Percentiles rank a stretch among this genome's conserved stretches.
These are phyloP conservation scores for Penicillium bovifimosum DNA, from an alignment of 495 filamentous ascomycete genomes.

Conservation along the genomic window DNA sequence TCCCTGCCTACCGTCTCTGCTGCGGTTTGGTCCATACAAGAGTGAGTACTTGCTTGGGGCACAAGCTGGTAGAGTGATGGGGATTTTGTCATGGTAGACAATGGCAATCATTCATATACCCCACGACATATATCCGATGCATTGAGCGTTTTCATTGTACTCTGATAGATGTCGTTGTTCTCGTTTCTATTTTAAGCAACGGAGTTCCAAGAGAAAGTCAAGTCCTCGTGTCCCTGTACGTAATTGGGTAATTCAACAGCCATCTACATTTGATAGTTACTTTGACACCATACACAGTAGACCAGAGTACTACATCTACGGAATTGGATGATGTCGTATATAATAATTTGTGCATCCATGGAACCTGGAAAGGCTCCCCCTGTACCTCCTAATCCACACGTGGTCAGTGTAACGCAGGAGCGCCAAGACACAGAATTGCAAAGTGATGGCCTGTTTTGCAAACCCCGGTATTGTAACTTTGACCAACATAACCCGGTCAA, in stretches of 20 bases:
- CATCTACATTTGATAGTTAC: too few species aligned
- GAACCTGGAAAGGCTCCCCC: not conserved
- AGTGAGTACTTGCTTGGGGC: not conserved
- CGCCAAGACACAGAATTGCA: constrained; percentile 4
- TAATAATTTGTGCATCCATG: not conserved
- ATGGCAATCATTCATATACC: not conserved
- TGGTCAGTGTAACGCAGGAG: not conserved
- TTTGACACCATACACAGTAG: not conserved
- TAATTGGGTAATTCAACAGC: too few species aligned
- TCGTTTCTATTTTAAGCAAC: constrained; percentile 5
- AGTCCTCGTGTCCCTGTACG: not conserved
- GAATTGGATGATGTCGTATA: not conserved
- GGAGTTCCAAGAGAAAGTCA: constrained; percentile 1
- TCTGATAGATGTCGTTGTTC: constrained; percentile 13
- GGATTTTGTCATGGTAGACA: not conserved
- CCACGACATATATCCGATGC: not conserved
- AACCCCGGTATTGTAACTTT: constrained; percentile 1
- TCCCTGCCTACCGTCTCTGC: not conserved
- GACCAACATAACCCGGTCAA: not conserved
- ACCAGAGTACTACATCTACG: not conserved
- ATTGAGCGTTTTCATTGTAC: not conserved
- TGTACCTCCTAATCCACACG: constrained; percentile 1
- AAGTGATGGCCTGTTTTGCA: not conserved
- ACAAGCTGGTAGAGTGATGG: constrained; percentile 1
- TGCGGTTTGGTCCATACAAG: not conserved